Percentiles rank a stretch among this genome's conserved stretches.
Conservation (phyloP, 495 filamentous ascomycete genomes). For the Penicillium arizonense region DNA sequence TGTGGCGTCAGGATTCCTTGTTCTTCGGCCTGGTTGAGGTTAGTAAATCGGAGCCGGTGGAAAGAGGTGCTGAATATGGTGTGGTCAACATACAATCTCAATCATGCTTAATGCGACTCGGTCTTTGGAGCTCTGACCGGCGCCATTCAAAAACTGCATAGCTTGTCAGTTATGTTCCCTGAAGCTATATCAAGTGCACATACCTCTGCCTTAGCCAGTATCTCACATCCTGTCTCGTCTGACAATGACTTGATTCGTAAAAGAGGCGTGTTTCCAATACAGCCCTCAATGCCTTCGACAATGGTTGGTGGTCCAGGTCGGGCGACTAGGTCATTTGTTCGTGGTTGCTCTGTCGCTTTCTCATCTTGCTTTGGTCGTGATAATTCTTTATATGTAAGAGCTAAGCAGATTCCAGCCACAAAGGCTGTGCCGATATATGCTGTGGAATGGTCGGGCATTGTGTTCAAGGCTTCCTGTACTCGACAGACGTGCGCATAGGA, state of each 20-base stretch:
- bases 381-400: conserved; percentile 68
- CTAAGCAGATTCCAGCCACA: conserved; percentile 66
- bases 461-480: conserved; percentile 3
- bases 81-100: conserved; percentile 49
- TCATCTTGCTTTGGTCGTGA: conserved; percentile 59
- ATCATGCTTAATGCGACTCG: conserved; percentile 91
- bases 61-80: neutral
- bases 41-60: neutral
- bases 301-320: conserved; percentile 41
- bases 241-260: conserved; percentile 85
- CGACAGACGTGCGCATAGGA: conserved; percentile 4
- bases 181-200: neutral
- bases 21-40: conserved; percentile 62
- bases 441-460: conserved; percentile 31
- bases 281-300: conserved; percentile 79
- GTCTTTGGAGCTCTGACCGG: conserved; percentile 95
- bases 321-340: conserved; percentile 21
- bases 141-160: conserved; percentile 77
- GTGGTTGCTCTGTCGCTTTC: neutral
- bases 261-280: conserved; percentile 91
- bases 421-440: conserved; percentile 68
- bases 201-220: conserved; percentile 91
- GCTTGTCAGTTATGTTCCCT: conserved; percentile 1
- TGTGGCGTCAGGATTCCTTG: conserved; percentile 72
- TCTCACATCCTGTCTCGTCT: conserved; percentile 87